phyloP scores from a whole-genome alignment of 1,284 basidiomycete genomes.

The Ustilago nuda region DNA sequence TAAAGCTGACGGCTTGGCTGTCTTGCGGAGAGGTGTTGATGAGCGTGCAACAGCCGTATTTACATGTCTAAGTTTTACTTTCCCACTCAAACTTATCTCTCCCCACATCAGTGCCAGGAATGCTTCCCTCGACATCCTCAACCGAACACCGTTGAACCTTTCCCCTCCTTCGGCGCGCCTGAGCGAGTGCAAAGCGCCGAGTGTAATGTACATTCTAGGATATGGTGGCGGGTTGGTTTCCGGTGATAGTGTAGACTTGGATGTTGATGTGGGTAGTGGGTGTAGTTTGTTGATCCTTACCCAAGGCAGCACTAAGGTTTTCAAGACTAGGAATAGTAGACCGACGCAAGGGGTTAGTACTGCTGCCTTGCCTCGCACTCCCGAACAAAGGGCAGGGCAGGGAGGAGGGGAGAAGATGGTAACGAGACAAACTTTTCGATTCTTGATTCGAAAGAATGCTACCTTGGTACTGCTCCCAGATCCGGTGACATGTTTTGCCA shows the following conservation, averaged over 20 bases:
- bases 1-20: slow-evolving; percentile 48
- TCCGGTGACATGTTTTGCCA: slow-evolving; percentile 65
- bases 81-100: slow-evolving; percentile 90
- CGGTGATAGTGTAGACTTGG: slow-evolving; percentile 81
- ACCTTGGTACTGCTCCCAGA: slow-evolving; percentile 63
- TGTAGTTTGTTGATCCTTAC: slow-evolving; percentile 79
- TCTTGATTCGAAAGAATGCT: slow-evolving; percentile 50
- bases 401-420: neutral
- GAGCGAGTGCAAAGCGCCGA: slow-evolving; percentile 71
- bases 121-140: slow-evolving; percentile 32
- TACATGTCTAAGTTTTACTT: slow-evolving; percentile 81
- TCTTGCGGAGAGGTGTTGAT: slow-evolving; percentile 10
- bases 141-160: neutral
- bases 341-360: slow-evolving; percentile 27
- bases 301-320: slow-evolving; percentile 75
- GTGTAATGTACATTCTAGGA: slow-evolving; percentile 82
- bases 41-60: slow-evolving; percentile 71
- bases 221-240: slow-evolving; percentile 95
- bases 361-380: slow-evolving; percentile 10
- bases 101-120: slow-evolving; percentile 73
- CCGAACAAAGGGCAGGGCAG: neutral
- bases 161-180: neutral
- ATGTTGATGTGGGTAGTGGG: slow-evolving; percentile 75
- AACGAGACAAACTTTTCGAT: slow-evolving; percentile 48
- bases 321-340: slow-evolving; percentile 39